A percentile compares a stretch with the other conserved stretches of the same genome.
phyloP scores from a whole-genome alignment of 768 basidiomycete species.

The Boletus sensibilis region DNA sequence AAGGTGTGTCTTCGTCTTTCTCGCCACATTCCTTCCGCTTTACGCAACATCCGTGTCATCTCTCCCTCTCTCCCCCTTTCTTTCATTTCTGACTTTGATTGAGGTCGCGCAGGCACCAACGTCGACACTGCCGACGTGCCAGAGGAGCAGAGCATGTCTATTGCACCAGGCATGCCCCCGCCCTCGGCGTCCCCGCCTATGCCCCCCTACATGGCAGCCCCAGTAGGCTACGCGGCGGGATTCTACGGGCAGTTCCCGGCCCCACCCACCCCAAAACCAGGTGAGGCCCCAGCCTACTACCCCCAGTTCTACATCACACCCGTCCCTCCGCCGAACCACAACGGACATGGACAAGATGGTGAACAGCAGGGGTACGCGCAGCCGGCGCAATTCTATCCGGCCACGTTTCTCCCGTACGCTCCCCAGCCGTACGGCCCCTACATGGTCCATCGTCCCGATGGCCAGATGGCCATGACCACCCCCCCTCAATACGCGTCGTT shows the following conservation, averaged over 20 bases:
- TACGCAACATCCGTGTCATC: slow-evolving; percentile 12
- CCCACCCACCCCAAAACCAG: slow-evolving; percentile 48
- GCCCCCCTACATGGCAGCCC: slow-evolving; percentile 49
- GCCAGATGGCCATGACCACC: slow-evolving; percentile 34
- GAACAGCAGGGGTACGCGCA: slow-evolving; percentile 41
- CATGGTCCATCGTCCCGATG: slow-evolving; percentile 45
- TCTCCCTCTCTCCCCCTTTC: background rate
- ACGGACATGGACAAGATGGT: slow-evolving; percentile 41
- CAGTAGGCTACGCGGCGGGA: slow-evolving; percentile 51
- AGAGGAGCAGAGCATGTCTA: slow-evolving; percentile 41
- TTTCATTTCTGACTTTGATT: slow-evolving; percentile 44
- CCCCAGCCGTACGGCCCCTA: slow-evolving; percentile 50
- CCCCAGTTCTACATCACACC: slow-evolving; percentile 50
- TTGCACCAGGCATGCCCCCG: slow-evolving; percentile 43
- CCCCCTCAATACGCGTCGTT: slow-evolving; percentile 40
- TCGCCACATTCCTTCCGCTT: slow-evolving; percentile 20
- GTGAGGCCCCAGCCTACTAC: slow-evolving; percentile 50
- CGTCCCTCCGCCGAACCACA: slow-evolving; percentile 41
- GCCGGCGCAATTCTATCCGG: slow-evolving; percentile 45
- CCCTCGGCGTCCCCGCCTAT: slow-evolving; percentile 47
- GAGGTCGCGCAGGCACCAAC: slow-evolving; percentile 59
- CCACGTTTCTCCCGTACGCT: slow-evolving; percentile 47
- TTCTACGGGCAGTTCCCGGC: slow-evolving; percentile 58
- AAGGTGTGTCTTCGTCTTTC: slow-evolving; percentile 55
- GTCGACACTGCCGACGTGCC: slow-evolving; percentile 46